Conservation (phyloP, 2,329 filamentous ascomycete species). For the Plenodomus tracheiphilus region DNA sequence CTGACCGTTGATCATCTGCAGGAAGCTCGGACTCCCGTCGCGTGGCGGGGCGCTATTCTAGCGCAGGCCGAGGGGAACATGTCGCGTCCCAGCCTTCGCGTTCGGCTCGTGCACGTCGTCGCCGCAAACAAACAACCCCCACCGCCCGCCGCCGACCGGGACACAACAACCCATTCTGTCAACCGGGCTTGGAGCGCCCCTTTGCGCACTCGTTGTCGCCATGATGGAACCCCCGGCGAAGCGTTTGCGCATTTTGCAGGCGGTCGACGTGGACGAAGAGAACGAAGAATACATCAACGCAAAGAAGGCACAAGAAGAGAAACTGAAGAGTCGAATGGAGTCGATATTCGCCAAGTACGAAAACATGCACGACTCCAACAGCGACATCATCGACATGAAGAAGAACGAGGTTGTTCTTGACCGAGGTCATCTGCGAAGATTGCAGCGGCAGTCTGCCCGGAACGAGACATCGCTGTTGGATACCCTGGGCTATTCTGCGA, state of each 20-base stretch:
- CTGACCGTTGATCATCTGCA: conserved; percentile 17
- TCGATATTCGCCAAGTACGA: conserved; percentile 87
- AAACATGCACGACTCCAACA: conserved; percentile 78
- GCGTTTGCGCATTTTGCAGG: conserved; percentile 57
- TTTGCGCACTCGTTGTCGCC: background rate
- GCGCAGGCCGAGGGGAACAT: conserved; percentile 12
- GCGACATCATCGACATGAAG: conserved; percentile 84
- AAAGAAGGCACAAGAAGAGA: conserved; percentile 44
- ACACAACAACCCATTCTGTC: conserved; percentile 4
- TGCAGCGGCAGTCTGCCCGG: conserved; percentile 44
- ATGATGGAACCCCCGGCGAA: conserved; percentile 65
- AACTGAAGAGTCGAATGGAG: conserved; percentile 71
- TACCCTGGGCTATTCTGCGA: conserved; percentile 28
- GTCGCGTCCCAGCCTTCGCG: conserved; percentile 32
- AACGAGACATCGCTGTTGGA: conserved; percentile 26
- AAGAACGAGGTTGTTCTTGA: conserved; percentile 85
- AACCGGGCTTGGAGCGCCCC: background rate
- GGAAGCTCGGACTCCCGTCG: conserved; percentile 19
- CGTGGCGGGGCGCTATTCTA: conserved; percentile 7
- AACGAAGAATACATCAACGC: conserved; percentile 43
- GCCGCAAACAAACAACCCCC: conserved; percentile 19
- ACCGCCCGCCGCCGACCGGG: conserved; percentile 6
- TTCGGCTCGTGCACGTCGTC: conserved; percentile 13
- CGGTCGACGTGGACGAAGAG: conserved; percentile 39
- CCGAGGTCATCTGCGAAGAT: conserved; percentile 78